These are phyloP conservation scores for Backusella sp. DNA, from an alignment of 192 early-diverging fungal species.

Conservation along the genomic window DNA sequence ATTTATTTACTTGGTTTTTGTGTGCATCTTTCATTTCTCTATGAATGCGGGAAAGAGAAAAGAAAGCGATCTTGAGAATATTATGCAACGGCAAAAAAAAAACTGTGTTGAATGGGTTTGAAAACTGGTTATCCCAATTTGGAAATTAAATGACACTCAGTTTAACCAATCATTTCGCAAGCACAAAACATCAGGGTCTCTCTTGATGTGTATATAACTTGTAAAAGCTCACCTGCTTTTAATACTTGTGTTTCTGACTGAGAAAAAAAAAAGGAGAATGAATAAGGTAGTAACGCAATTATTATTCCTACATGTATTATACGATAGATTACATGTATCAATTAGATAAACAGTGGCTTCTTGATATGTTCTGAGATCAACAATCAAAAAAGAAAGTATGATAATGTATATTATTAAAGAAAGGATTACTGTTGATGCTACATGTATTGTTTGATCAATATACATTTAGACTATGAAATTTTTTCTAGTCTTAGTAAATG, in stretches of 20 bases:
- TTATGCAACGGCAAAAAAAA: background rate
- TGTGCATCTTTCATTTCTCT: background rate
- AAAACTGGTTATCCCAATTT: background rate
- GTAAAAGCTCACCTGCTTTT: background rate
- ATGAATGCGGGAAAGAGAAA: background rate
- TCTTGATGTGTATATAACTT: background rate
- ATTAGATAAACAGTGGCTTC: background rate
- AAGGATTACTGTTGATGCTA: background rate
- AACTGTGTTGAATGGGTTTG: background rate
- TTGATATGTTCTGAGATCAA: background rate
- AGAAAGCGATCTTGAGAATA: background rate
- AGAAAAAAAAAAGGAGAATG: background rate
- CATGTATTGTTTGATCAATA: background rate
- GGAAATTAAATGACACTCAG: background rate
- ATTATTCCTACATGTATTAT: too few relatives aligned
- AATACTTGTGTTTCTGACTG: background rate
- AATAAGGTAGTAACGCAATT: too few relatives aligned
- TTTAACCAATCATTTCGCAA: background rate
- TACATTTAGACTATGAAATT: background rate
- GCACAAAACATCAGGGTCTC: background rate
- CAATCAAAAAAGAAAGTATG: background rate
- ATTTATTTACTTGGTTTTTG: background rate
- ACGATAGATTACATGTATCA: background rate
- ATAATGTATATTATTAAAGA: background rate
- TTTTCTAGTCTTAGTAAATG: background rate